phyloP scores from a whole-genome alignment of 345 rosid genomes.

The Brassica carinata region DNA sequence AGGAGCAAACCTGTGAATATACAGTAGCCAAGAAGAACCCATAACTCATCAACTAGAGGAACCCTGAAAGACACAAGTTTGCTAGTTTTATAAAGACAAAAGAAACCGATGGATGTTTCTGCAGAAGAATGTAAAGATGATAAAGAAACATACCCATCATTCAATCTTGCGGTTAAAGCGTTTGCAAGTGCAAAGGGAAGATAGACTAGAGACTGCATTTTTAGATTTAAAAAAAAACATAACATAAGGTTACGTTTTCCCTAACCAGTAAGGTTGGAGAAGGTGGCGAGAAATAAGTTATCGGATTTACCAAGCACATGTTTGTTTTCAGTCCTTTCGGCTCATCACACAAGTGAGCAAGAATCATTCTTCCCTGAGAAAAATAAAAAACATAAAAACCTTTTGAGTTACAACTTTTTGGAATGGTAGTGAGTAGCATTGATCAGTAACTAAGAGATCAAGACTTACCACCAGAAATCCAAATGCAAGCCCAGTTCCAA shows the following conservation, averaged over 20 bases:
- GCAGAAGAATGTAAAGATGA: not conserved
- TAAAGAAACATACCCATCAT: slow-evolving; percentile 75
- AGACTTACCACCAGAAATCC: slow-evolving; percentile 95
- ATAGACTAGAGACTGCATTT: slow-evolving; percentile 77
- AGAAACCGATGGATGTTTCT: not conserved
- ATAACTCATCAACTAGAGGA: slow-evolving; percentile 85
- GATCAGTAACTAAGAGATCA: slow-evolving; percentile 9
- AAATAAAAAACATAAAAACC: slow-evolving; percentile 12
- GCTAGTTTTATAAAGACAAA: not conserved
- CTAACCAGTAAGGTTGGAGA: slow-evolving; percentile 8
- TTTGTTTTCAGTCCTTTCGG: slow-evolving; percentile 97
- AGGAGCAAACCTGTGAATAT: slow-evolving; percentile 64
- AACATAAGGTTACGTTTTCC: not conserved
- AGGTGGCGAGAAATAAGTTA: not conserved
- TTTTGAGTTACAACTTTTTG: not conserved
- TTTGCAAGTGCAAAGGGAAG: slow-evolving; percentile 97
- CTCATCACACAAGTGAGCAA: slow-evolving; percentile 98
- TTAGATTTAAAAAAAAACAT: not conserved
- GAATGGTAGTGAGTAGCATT: not conserved
- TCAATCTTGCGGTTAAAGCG: slow-evolving; percentile 83
- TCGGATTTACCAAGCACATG: slow-evolving; percentile 88
- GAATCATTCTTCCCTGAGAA: slow-evolving; percentile 98
- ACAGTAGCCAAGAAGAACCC: slow-evolving; percentile 96
- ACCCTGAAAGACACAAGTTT: slow-evolving; percentile 51
- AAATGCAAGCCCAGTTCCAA: slow-evolving; percentile 98